These are phyloP conservation scores for Letharia columbiana DNA, from an alignment of 495 filamentous ascomycete species.

Conservation along the genomic window DNA sequence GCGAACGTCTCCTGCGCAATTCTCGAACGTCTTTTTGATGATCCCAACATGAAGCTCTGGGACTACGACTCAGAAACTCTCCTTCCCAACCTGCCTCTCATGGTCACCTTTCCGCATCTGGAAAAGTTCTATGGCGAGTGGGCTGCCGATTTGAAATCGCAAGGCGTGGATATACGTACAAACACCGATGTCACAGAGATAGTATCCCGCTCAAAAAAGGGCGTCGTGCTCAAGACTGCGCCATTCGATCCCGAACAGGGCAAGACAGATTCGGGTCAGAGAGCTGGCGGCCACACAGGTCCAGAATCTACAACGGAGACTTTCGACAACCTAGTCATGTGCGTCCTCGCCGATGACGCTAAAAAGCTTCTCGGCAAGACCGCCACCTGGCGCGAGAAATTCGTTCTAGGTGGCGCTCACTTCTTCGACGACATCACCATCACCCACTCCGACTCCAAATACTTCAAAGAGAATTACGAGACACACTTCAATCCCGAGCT, in stretches of 20 bases:
- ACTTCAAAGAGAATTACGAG: conserved; percentile 71
- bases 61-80: conserved; percentile 61
- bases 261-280: conserved; percentile 27
- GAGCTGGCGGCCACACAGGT: conserved; percentile 28
- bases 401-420: conserved; percentile 62
- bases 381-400: conserved; percentile 54
- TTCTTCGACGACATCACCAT: conserved; percentile 80
- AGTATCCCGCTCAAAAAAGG: conserved; percentile 46
- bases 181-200: conserved; percentile 53
- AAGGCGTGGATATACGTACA: conserved; percentile 57
- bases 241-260: conserved; percentile 30
- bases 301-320: conserved; percentile 34
- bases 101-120: conserved; percentile 76
- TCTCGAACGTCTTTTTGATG: conserved; percentile 65
- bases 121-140: conserved; percentile 63
- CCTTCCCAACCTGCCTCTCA: conserved; percentile 59
- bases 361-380: conserved; percentile 54
- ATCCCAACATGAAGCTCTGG: conserved; percentile 70
- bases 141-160: conserved; percentile 49
- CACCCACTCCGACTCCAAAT: conserved; percentile 67
- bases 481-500: conserved; percentile 49
- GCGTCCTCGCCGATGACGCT: conserved; percentile 67
- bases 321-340: conserved; percentile 69
- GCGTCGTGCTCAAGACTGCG: conserved; percentile 45
- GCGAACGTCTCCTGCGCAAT: conserved; percentile 67